A percentile compares a stretch with the other conserved stretches of the same genome.
Evolutionary conservation across 192 early-diverging fungal genomes (phyloP).

Genomic region (Gonapodya sp.): DNA sequence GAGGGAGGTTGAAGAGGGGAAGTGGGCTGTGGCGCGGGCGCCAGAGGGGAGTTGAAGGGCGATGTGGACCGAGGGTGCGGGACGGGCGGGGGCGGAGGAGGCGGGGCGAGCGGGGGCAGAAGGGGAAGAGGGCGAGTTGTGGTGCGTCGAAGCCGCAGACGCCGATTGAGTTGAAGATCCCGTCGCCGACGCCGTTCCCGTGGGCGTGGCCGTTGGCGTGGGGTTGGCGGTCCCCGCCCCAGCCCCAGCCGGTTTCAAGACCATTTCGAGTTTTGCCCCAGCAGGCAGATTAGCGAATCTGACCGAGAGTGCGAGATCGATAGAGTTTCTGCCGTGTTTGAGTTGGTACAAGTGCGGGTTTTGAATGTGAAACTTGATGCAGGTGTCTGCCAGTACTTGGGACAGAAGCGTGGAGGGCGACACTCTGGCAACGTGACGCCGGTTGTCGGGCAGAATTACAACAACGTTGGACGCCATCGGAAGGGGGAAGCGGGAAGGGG

Average conservation of each 20-base stretch:
- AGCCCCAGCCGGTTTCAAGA: neutral
- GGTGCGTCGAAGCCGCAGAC: too few relatives aligned
- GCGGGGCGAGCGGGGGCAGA: too few relatives aligned
- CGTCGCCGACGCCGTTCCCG: too few relatives aligned
- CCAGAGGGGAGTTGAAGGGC: constrained; percentile 69
- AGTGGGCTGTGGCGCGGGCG: constrained; percentile 49
- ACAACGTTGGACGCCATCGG: neutral
- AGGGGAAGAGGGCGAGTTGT: too few relatives aligned
- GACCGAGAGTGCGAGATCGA: constrained; percentile 64
- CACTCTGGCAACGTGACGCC: constrained; percentile 47
- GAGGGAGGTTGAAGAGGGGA: constrained; percentile 41
- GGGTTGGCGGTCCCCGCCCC: neutral
- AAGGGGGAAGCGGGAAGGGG: too few relatives aligned
- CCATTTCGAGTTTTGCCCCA: constrained; percentile 63
- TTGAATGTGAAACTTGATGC: constrained; percentile 46
- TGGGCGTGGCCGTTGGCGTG: too few relatives aligned
- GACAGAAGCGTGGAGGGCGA: constrained; percentile 66
- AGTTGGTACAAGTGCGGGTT: neutral
- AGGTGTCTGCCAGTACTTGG: constrained; percentile 48
- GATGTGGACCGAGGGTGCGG: neutral
- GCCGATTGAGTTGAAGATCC: too few relatives aligned
- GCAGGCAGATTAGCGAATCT: constrained; percentile 74
- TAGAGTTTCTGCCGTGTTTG: constrained; percentile 39
- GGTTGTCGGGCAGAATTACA: neutral
- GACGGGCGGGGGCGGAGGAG: too few relatives aligned